Base-by-base conservation (phyloP, 2,329 filamentous ascomycete species). In the Didymella exigua region DNA sequence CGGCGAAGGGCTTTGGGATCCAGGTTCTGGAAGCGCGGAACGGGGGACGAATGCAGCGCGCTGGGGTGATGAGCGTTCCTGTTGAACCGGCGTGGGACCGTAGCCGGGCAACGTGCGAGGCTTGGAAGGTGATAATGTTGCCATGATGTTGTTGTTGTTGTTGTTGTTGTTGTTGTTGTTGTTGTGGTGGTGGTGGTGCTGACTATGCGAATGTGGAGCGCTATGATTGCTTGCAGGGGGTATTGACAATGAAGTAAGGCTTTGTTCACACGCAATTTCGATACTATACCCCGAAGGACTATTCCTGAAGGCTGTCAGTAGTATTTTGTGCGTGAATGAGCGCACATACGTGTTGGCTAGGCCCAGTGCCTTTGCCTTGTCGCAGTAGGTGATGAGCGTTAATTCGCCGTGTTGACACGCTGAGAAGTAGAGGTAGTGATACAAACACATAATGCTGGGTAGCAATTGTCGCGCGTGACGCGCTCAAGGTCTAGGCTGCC, bases 391-490 rank as follows among this genome's bases (percentile, higher is more conserved):
- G 50, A 68, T 36, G 46, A 60, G 63, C 52, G 56, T 66, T 26
- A 75, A 44, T 37, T 73, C 67, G 29, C 56, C 60, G 62, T 76
- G 74, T 53, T 54, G 58, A 60, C 74, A 76, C 21, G 41, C 24
- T 5, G 66, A 65, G 49, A 66, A 71, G 59, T 71, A 74, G 45
- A 69, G 54, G 61, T 75, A 75, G 16, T 61, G 59, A 65, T 74
- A 76, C 6, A 61, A 43, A 58, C 74, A 76, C 74, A 76, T 76
- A 44, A 43, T 59, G 49, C 41, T 43, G 40, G 56, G 48, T 36
- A 42, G 53, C 54, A 24, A 49, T 50, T 53, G 52, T 58, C 55
- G 47, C 34, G 37, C 33, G 37, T 24, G 34, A 49, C 42, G 44
- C 56, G 33, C 43, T 27, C 61, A 51, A 60, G 49, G 43, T 33